Evolutionary conservation across 2,329 filamentous ascomycete species (phyloP), one percentile per base, ranked within the genome.

Genomic region (Bipolaris zeicola): DNA sequence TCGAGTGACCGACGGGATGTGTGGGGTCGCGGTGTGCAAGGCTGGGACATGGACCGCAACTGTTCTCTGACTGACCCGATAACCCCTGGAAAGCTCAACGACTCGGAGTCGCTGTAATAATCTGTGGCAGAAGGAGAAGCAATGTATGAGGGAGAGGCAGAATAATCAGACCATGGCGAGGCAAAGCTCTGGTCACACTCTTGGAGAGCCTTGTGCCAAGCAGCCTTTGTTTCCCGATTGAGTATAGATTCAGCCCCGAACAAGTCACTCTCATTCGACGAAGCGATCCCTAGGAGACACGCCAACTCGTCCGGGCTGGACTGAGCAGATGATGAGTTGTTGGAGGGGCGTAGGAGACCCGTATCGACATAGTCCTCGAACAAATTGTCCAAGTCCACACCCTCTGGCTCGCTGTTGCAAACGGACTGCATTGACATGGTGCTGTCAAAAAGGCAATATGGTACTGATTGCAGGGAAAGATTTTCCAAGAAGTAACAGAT

Each of bases 341-440:
- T 78, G 59, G 78, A 73, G 52, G 79, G 64, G 31, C 69, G 79
- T 63, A 82, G 79, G 53, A 82, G 77, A 58, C 86, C 84, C 74
- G 83, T 81, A 63, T 85, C 81, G 72, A 87, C 80, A 70, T 85
- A 87, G 71, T 87, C 82, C 67, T 86, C 84, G 78, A 89, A 87
- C 74, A 88, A 79, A 72, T 84, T 83, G 75, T 83, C 83, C 57
- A 84, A 79, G 70, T 86, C 84, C 64, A 82, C 79, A 77, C 82
- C 82, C 54, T 82, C 80, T 67, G 76, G 73, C 58, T 78, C 78
- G 81, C 83, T 85, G 77, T 82, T 78, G 70, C 76, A 74, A 65
- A 79, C 73, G 62, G 80, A 65, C 73, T 78, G 79, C 69, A 80
- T 78, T 55, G 76, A 69, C 73, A 71, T 46, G 48, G n/a, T 55